Evolutionary conservation across 1,284 basidiomycete species (phyloP), one percentile per base, ranked within the genome.

Genomic region (Fistulinella staudtii): DNA sequence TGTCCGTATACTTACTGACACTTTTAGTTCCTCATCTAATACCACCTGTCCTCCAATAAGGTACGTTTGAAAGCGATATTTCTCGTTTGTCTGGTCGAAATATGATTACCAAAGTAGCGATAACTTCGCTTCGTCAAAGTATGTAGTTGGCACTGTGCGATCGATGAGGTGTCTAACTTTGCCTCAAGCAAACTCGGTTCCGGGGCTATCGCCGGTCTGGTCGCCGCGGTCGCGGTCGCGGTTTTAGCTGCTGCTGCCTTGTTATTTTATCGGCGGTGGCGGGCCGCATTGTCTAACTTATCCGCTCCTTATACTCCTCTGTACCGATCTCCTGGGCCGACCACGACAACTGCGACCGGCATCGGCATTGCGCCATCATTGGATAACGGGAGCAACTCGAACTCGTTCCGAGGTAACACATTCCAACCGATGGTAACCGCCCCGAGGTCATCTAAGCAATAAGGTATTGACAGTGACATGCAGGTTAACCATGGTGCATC

Each of bases 191-290:
- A 35, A n/a, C 35, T 63, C 15, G 43, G 51, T 23, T 50, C 60
- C 11, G 62, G 60, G 23, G 49, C 40, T 8, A 59, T 61, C n/a
- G 55, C 46, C 17, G 60, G 60, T 11, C 41, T 61, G 3, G 47
- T 48, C 8, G 31, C 59, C 1, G 50, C 54, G 25, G 45, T 36
- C 1, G 41, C 45, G 8, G 21, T 52, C 3, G 54, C 58, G 11
- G 13, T 50, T 18, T 25, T 57, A n/a, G 37, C 48, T 0, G 48
- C 24, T 2, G 45, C 39, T 2, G 58, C 59, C 0, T 22, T 45
- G 31, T 36, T 61, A 20, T 61, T 61, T 43, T 58, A 58, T 25
- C 31, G 48, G 15, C 59, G 56, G 10, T 63, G 58, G 56, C 57
- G 42, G 45, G 35, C 38, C 6, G 41, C 37, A 0, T 42, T 51